These are phyloP conservation scores for Elongisporangium undulatum DNA, from an alignment of 352 stramenopile species.

Conservation along the genomic window DNA sequence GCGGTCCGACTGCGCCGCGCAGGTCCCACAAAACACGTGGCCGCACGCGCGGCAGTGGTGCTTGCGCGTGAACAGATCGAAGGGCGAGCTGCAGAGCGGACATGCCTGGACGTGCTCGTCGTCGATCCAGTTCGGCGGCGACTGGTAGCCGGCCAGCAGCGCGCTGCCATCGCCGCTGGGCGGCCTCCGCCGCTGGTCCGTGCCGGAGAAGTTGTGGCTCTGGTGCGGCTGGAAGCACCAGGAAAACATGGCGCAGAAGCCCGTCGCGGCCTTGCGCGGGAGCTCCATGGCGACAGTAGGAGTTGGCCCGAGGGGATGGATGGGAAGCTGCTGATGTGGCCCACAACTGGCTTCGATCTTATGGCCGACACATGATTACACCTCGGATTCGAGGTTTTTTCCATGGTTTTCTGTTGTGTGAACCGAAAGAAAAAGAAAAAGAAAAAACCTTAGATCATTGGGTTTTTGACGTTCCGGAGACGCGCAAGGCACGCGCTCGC, in stretches of 20 bases:
- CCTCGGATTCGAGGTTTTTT: no score
- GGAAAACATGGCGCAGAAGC: slow-evolving; percentile 38
- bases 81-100: slow-evolving; percentile 35
- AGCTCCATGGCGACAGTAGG: slow-evolving; percentile 1
- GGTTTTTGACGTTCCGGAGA: no score
- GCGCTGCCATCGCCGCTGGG: slow-evolving; percentile 2
- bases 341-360: no score
- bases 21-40: slow-evolving; percentile 50
- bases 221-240: slow-evolving; percentile 52
- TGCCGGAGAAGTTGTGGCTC: slow-evolving; percentile 4
- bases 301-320: no score
- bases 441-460: no score
- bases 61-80: slow-evolving; percentile 63
- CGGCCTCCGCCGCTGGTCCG: slow-evolving; percentile 13
- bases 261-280: slow-evolving; percentile 20
- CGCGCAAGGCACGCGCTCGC: no score
- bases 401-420: no score
- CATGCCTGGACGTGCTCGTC: slow-evolving; percentile 51
- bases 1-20: slow-evolving; percentile 38
- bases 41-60: slow-evolving; percentile 65
- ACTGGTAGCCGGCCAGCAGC: slow-evolving; percentile 35
- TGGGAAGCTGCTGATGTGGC: no score
- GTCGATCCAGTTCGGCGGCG: slow-evolving; percentile 54
- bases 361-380: no score
- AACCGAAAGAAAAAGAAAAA: no score